Percentiles rank a stretch among this genome's conserved stretches.
Evolutionary conservation across 1,284 basidiomycete species (phyloP).

Genomic region (Stereum hirsutum): DNA sequence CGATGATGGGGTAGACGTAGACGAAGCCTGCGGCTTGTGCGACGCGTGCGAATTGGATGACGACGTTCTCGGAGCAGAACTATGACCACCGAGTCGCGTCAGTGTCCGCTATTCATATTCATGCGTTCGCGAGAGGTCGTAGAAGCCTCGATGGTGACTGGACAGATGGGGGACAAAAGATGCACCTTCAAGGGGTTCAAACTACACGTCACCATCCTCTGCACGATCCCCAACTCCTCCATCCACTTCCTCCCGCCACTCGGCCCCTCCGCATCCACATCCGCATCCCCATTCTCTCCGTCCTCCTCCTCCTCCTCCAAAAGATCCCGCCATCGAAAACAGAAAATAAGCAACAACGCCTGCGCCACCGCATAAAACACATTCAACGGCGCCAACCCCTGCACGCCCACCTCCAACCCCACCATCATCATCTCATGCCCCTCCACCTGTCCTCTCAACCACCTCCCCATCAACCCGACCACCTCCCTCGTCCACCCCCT

Average conservation of each 20-base stretch:
- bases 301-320: slow-evolving; percentile 49
- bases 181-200: slow-evolving; percentile 87
- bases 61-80: slow-evolving; percentile 88
- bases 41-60: slow-evolving; percentile 90
- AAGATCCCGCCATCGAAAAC: slow-evolving; percentile 93
- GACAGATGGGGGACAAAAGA: slow-evolving; percentile 1
- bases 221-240: slow-evolving; percentile 70
- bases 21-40: slow-evolving; percentile 88
- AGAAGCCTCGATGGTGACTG: no score
- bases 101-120: no score
- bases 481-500: slow-evolving; percentile 70
- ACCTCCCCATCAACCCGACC: slow-evolving; percentile 78
- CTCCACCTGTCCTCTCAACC: slow-evolving; percentile 70
- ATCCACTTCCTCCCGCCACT: slow-evolving; percentile 67
- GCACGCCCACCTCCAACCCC: slow-evolving; percentile 13
- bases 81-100: no score
- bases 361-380: slow-evolving; percentile 94
- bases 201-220: slow-evolving; percentile 73
- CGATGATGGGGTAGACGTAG: slow-evolving; percentile 93
- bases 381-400: slow-evolving; percentile 25
- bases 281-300: slow-evolving; percentile 40
- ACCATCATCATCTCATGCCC: slow-evolving; percentile 44
- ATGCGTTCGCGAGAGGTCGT: no score
- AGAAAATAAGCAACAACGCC: slow-evolving; percentile 94
- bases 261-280: slow-evolving; percentile 19